A percentile compares a stretch with the other conserved stretches of the same genome.
Conservation (phyloP, 106 monocot genomes). For the Xerophyta viscosa region DNA sequence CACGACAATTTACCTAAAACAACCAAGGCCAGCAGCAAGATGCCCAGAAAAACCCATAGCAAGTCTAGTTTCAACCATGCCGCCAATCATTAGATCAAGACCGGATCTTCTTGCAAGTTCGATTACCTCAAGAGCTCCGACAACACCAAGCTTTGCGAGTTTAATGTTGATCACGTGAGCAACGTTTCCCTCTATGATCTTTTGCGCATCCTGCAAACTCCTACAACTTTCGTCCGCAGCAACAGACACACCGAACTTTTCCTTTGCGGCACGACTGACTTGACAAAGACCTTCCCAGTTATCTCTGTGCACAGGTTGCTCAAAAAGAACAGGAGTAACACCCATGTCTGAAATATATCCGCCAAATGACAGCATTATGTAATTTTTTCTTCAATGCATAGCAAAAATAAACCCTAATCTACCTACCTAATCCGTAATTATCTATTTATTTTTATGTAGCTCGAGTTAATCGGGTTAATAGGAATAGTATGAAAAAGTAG, state of each 20-base stretch:
- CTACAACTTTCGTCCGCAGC: slow-evolving; percentile 98
- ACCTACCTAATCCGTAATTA: too few species aligned
- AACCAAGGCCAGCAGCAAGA: slow-evolving; percentile 84
- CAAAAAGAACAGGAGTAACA: slow-evolving; percentile 73
- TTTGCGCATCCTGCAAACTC: slow-evolving; percentile 67
- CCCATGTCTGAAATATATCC: slow-evolving; percentile 51
- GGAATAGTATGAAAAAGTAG: too few species aligned
- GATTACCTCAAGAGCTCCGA: slow-evolving; percentile 75
- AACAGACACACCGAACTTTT: slow-evolving; percentile 64
- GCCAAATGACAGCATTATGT: neutral
- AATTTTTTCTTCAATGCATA: neutral
- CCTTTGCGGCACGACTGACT: slow-evolving; percentile 54
- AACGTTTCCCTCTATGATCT: slow-evolving; percentile 64
- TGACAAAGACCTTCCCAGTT: slow-evolving; percentile 80
- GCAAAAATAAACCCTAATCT: neutral
- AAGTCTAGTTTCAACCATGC: slow-evolving; percentile 96
- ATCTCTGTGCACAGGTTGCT: slow-evolving; percentile 86
- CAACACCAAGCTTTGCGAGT: slow-evolving; percentile 76
- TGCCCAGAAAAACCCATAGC: slow-evolving; percentile 95
- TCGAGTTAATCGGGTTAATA: too few species aligned
- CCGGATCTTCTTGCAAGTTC: slow-evolving; percentile 42
- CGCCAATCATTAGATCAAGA: slow-evolving; percentile 80
- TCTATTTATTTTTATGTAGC: too few species aligned
- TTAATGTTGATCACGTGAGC: slow-evolving; percentile 97
- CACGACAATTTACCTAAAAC: slow-evolving; percentile 55